These are phyloP conservation scores for Dichotomopilus funicola DNA, from an alignment of 2,329 filamentous ascomycete genomes.

Conservation along the genomic window DNA sequence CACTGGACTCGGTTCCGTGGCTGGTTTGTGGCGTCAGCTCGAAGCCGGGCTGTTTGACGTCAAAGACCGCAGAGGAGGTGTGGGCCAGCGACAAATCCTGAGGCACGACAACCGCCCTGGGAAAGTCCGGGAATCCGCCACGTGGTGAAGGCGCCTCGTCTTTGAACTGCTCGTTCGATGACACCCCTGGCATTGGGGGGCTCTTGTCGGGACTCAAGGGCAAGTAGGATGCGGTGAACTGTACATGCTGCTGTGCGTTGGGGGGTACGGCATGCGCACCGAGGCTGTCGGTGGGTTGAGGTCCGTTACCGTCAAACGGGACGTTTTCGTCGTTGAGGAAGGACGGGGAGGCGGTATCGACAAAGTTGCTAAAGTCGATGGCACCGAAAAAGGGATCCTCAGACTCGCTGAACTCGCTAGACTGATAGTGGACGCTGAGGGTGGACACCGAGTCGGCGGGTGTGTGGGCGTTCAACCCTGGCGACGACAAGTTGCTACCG, in stretches of 20 bases:
- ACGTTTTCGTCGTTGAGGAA: conserved; percentile 37
- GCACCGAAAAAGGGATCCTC: conserved; percentile 46
- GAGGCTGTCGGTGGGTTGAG: conserved; percentile 13
- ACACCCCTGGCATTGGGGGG: conserved; percentile 41
- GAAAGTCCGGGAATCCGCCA: conserved; percentile 22
- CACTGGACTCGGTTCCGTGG: conserved; percentile 44
- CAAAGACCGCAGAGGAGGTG: conserved; percentile 26
- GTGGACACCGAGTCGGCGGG: conserved; percentile 45
- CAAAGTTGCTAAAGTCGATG: conserved; percentile 38
- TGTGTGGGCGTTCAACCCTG: conserved; percentile 36
- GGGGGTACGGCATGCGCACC: conserved; percentile 8
- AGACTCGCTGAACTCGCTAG: conserved; percentile 43
- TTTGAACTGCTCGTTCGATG: conserved; percentile 34
- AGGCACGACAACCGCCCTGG: conserved; percentile 34
- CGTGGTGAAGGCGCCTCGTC: conserved; percentile 20
- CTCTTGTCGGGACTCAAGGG: conserved; percentile 49
- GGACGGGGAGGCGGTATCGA: conserved; percentile 36
- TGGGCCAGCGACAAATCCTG: conserved; percentile 38
- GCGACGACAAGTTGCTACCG: conserved; percentile 36
- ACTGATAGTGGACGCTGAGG: conserved; percentile 40
- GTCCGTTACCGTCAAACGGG: conserved; percentile 16
- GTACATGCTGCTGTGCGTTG: conserved; percentile 22
- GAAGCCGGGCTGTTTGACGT: conserved; percentile 28
- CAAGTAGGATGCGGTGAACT: conserved; percentile 26
- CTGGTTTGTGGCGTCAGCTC: conserved; percentile 46